Evolutionary conservation across 768 basidiomycete species (phyloP).

Genomic region (Mycena rosella): DNA sequence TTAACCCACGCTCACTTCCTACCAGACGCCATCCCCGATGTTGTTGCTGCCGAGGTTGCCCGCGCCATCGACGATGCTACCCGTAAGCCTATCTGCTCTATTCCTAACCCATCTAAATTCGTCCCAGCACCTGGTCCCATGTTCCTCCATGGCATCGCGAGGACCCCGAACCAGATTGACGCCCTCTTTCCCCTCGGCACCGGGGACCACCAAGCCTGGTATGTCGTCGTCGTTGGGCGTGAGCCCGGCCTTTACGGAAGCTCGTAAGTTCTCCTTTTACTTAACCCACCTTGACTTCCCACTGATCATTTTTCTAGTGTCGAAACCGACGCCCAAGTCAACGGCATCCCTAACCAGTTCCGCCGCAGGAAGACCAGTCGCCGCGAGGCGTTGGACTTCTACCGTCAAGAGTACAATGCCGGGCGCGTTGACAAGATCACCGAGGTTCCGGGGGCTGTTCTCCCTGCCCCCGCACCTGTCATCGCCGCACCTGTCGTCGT

Average conservation of each 20-base stretch:
- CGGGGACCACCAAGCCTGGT: not conserved
- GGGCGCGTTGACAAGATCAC: not conserved
- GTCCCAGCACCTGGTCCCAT: not conserved
- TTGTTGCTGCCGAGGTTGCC: not conserved
- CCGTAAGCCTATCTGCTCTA: not conserved
- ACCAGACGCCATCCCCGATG: not conserved
- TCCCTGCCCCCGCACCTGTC: no score
- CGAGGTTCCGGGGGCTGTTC: no score
- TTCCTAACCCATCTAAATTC: no score
- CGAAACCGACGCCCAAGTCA: not conserved
- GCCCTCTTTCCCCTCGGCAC: not conserved
- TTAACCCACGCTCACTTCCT: no score
- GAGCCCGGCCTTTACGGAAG: not conserved
- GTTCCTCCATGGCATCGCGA: not conserved
- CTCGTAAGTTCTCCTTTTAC: not conserved
- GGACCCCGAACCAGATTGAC: not conserved
- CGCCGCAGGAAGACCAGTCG: not conserved
- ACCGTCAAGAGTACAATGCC: not conserved
- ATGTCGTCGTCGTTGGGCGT: not conserved
- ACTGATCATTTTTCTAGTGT: not conserved
- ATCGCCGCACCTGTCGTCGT: no score
- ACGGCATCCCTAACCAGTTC: not conserved
- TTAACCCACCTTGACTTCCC: no score
- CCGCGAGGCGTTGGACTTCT: not conserved
- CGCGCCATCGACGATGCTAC: not conserved